These are phyloP conservation scores for Spiromastix sp. DNA, from an alignment of 2,329 filamentous ascomycete species.

Conservation along the genomic window DNA sequence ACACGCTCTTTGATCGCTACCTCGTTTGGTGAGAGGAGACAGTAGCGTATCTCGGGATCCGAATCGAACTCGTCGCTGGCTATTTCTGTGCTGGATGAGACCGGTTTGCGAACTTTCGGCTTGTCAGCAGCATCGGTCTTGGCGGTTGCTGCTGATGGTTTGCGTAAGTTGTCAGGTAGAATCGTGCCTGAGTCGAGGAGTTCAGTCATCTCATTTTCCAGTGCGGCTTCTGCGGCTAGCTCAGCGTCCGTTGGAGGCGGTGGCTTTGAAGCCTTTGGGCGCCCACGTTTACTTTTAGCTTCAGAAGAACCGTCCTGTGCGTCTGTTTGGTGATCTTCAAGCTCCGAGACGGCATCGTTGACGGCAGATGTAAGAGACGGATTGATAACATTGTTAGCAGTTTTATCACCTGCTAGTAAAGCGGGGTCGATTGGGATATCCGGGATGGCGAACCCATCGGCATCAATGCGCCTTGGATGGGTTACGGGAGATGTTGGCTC, in stretches of 20 bases:
- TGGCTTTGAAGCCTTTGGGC: conserved; percentile 25
- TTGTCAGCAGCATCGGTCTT: conserved; percentile 41
- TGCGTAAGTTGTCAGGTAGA: conserved; percentile 21
- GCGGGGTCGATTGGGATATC: conserved; percentile 36
- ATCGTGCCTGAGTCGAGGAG: conserved; percentile 42
- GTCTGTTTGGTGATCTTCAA: conserved; percentile 1
- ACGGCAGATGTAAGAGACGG: too few species aligned
- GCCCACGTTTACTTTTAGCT: conserved; percentile 15
- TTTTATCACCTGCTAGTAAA: conserved; percentile 16
- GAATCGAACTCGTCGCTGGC: conserved; percentile 76
- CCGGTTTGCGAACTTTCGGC: conserved; percentile 29
- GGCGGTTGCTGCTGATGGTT: conserved; percentile 5
- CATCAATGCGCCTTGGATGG: conserved; percentile 41
- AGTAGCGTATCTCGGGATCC: conserved; percentile 77
- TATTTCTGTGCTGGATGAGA: conserved; percentile 48
- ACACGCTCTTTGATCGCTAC: conserved; percentile 76
- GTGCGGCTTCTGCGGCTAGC: conserved; percentile 45
- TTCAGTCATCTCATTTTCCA: conserved; percentile 61
- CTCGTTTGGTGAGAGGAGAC: conserved; percentile 63
- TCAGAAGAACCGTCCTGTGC: background rate
- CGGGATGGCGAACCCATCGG: conserved; percentile 60
- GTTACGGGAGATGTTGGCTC: conserved; percentile 18
- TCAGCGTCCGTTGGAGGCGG: conserved; percentile 51
- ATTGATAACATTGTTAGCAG: too few species aligned
- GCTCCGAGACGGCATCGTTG: background rate